These are phyloP conservation scores for Polygonum maritimum DNA, from an alignment of 148 eudicot species.

Conservation along the genomic window DNA sequence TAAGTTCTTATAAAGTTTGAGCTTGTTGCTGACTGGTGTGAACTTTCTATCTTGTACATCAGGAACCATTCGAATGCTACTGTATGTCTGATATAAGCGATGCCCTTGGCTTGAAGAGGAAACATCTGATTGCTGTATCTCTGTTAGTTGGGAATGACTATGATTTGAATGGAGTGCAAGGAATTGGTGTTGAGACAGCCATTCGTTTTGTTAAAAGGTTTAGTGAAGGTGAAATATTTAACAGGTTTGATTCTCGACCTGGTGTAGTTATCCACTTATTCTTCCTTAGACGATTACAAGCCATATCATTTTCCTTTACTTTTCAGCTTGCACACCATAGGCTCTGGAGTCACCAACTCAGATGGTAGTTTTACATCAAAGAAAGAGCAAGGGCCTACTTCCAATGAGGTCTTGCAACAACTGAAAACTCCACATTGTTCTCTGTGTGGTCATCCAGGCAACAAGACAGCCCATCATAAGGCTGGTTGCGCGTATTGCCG, in stretches of 20 bases:
- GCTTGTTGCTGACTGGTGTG: conserved; percentile 10
- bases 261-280: not conserved
- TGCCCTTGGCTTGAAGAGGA: conserved; percentile 77
- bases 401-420: conserved; percentile 26
- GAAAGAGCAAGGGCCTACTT: conserved; percentile 18
- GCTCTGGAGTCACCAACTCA: conserved; percentile 30
- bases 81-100: conserved; percentile 57
- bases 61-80: conserved; percentile 95
- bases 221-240: conserved; percentile 65
- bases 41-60: conserved; percentile 17
- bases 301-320: not conserved
- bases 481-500: conserved; percentile 56
- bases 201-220: conserved; percentile 73
- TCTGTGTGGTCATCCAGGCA: conserved; percentile 94
- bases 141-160: conserved; percentile 90
- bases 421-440: conserved; percentile 67
- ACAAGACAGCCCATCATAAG: conserved; percentile 55
- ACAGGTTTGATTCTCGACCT: conserved; percentile 40
- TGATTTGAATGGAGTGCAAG: conserved; percentile 69
- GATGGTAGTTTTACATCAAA: conserved; percentile 16
- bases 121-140: conserved; percentile 83
- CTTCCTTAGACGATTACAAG: not conserved
- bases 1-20: not conserved
- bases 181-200: conserved; percentile 83
- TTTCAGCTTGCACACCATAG: conserved; percentile 63